Percentiles rank a stretch among this genome's conserved stretches.
Evolutionary conservation across 2,329 filamentous ascomycete genomes (phyloP).

Genomic region (Ceratocystis cubensis): DNA sequence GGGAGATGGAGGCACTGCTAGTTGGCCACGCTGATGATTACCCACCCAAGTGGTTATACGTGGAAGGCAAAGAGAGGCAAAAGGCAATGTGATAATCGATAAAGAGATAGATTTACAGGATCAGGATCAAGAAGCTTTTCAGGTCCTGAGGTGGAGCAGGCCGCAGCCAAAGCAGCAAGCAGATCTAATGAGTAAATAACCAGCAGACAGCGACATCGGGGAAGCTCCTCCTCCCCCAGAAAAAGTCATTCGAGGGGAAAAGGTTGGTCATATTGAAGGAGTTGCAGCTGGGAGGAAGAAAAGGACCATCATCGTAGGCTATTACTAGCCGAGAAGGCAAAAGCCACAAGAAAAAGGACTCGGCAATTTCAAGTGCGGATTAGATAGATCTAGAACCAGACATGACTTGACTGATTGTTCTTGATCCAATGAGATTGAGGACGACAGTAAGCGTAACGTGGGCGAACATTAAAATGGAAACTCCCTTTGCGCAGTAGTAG

Average conservation of each 20-base stretch:
- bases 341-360: neutral
- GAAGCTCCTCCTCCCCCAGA: neutral
- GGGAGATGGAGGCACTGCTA: neutral
- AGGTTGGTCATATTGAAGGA: neutral
- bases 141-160: constrained; percentile 7
- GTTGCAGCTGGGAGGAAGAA: neutral
- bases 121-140: constrained; percentile 19
- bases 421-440: neutral
- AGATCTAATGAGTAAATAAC: neutral
- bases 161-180: neutral
- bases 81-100: neutral
- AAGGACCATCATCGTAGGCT: neutral
- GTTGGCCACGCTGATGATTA: neutral
- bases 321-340: neutral
- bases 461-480: neutral
- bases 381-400: neutral
- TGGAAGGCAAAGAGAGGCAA: neutral
- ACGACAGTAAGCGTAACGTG: neutral
- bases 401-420: neutral
- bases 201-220: constrained; percentile 8
- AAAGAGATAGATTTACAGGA: constrained; percentile 8
- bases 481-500: neutral
- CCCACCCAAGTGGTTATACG: neutral
- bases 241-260: neutral
- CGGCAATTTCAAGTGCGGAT: neutral